phyloP scores from a whole-genome alignment of 768 basidiomycete genomes.

The Tulasnella sp. region DNA sequence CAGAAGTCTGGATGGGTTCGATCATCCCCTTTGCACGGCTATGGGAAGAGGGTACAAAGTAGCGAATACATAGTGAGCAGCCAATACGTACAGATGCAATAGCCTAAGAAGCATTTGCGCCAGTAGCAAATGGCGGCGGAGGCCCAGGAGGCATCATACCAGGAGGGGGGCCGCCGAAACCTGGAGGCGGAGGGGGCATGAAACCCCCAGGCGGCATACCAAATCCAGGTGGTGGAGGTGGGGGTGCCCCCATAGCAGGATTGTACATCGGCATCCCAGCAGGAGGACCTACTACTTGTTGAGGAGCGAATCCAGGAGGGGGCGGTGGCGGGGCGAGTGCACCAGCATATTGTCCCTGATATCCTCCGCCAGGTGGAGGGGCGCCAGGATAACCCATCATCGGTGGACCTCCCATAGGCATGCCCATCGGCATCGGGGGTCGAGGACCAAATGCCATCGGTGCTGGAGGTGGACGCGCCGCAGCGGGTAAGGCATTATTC shows the following conservation, averaged over 20 bases:
- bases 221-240: constrained; percentile 18
- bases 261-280: constrained; percentile 20
- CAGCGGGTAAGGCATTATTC: constrained; percentile 81
- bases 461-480: constrained; percentile 59
- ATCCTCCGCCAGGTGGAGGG: constrained; percentile 57
- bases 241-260: constrained; percentile 7
- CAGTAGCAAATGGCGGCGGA: constrained; percentile 13
- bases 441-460: constrained; percentile 23
- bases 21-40: neutral
- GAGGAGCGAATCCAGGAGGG: constrained; percentile 68
- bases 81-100: neutral
- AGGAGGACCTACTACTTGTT: constrained; percentile 44
- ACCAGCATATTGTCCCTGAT: constrained; percentile 92
- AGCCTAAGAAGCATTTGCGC: constrained; percentile 2
- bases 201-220: constrained; percentile 27
- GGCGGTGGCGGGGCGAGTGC: constrained; percentile 75
- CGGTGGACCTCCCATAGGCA: constrained; percentile 48
- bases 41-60: neutral
- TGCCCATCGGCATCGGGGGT: constrained; percentile 27
- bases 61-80: neutral
- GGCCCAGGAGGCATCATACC: constrained; percentile 32
- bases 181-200: constrained; percentile 59
- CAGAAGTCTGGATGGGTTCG: neutral
- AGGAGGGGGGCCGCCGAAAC: constrained; percentile 41
- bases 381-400: constrained; percentile 21